Conservation (phyloP, 2,329 filamentous ascomycete genomes). For the Cytospora leucostoma region DNA sequence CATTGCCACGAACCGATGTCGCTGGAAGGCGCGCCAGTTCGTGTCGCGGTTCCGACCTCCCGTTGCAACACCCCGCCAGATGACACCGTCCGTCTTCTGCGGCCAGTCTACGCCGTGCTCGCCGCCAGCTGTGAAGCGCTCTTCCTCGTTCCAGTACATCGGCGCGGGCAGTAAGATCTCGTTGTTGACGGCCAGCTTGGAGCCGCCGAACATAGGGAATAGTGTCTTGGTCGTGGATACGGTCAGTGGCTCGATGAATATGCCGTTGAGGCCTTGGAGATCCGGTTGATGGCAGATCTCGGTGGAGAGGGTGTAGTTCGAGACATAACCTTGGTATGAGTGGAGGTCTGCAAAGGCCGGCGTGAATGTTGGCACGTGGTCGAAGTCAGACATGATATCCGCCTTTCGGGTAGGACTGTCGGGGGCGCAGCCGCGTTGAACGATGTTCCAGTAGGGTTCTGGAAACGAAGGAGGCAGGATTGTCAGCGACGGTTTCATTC, state of each 20-base stretch:
- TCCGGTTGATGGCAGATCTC: constrained; percentile 68
- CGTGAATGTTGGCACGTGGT: constrained; percentile 47
- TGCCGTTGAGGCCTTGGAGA: constrained; percentile 62
- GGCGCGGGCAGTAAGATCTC: constrained; percentile 70
- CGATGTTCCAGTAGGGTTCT: constrained; percentile 60
- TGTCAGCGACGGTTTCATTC: constrained; percentile 1
- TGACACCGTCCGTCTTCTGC: constrained; percentile 54
- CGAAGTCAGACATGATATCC: constrained; percentile 46
- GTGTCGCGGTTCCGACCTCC: constrained; percentile 59
- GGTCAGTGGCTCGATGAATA: constrained; percentile 62
- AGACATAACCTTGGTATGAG: constrained; percentile 58
- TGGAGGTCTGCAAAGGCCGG: constrained; percentile 50
- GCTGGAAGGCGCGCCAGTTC: constrained; percentile 73
- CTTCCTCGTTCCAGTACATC: constrained; percentile 68
- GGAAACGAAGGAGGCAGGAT: background rate
- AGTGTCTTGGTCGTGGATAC: constrained; percentile 58
- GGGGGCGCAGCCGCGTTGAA: constrained; percentile 61
- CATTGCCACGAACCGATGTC: constrained; percentile 75
- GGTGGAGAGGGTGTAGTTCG: constrained; percentile 61
- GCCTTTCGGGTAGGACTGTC: constrained; percentile 60
- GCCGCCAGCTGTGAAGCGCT: constrained; percentile 60
- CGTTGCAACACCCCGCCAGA: constrained; percentile 70
- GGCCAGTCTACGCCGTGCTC: constrained; percentile 57
- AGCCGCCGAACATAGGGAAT: constrained; percentile 68
- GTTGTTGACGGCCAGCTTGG: constrained; percentile 69